Base-by-base conservation (phyloP, 2,329 filamentous ascomycete species). In the Elsinoe necatrix region DNA sequence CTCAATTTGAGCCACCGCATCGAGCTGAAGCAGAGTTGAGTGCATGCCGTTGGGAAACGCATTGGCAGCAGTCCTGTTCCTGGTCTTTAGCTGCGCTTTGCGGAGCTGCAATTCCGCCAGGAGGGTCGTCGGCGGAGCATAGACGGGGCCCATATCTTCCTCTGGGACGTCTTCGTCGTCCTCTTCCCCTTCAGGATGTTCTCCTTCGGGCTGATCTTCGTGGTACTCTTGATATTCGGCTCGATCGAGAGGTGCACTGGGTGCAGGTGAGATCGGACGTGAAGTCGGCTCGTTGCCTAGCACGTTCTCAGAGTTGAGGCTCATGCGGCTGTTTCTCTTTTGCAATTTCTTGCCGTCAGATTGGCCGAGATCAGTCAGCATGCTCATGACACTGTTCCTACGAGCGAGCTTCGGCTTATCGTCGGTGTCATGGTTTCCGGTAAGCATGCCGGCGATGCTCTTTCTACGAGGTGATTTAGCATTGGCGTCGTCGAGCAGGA, bases 61-160 rank as follows among this genome's bases (percentile, higher is more conserved):
- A 12, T 78, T 81, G 29, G 80, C 77, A 20, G 84, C 78, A 12
- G 86, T 86, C 20, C 84, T 81, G 27, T 85, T 93, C 34, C 93
- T 84, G 60, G 84, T 77, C 69, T 89, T 91, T 65, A 95, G 85
- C 63, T 95, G 87, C 59, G 88, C 84, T 68, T 98, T 97, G 52
- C 93, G 86, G 61, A 95, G 74, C 68, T 96, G 89, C 6, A 98
- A 76, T 68, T 98, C 93, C 0, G 93, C 93, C 21, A 98, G 80
- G 0, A 98, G 78, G 0, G 93, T 98, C 0, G 90, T 95, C 0
- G 93, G 93, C 3, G 84, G 80, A 0, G 87, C 89, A 55, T 84
- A 78, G 61, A 82, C 85, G 1, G 76, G 65, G 1, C 77, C 75
- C 2, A 75, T 74, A 9, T 65, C 64, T 23, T 68, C 66, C 8